Conservation (phyloP, 2,329 filamentous ascomycete species). For the Septoria linicola region DNA sequence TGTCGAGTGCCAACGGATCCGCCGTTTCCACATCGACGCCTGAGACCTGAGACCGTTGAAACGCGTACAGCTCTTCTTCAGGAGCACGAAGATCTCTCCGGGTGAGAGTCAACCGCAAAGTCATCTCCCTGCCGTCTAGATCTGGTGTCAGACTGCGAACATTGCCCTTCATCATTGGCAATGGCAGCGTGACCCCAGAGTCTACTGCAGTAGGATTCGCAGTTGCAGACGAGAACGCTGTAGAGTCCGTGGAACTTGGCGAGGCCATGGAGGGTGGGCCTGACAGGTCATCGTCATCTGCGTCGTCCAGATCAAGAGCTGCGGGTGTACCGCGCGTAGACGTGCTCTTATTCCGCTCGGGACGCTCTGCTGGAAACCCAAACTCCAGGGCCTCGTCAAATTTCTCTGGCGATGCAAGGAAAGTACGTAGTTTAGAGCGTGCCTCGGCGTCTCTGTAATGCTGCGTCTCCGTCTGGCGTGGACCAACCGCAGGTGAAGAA, state of each 20-base stretch:
- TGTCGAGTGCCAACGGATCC: slow-evolving; percentile 57
- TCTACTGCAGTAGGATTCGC: slow-evolving; percentile 38
- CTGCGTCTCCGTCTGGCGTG: slow-evolving; percentile 37
- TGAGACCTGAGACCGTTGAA: slow-evolving; percentile 28
- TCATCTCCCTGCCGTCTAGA: slow-evolving; percentile 71
- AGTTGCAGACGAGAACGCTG: neutral
- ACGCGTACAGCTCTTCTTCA: slow-evolving; percentile 68
- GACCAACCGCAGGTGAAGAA: slow-evolving; percentile 2
- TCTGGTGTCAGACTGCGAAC: slow-evolving; percentile 21
- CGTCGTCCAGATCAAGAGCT: neutral
- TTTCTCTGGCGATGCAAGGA: slow-evolving; percentile 84
- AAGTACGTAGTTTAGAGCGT: slow-evolving; percentile 78
- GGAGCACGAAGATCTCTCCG: slow-evolving; percentile 78
- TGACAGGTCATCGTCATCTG: neutral
- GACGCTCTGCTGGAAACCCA: slow-evolving; percentile 64
- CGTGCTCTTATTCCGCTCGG: neutral
- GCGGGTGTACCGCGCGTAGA: neutral
- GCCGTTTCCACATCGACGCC: slow-evolving; percentile 32
- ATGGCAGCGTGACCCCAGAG: slow-evolving; percentile 36
- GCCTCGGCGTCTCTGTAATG: slow-evolving; percentile 92
- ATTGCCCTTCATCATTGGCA: slow-evolving; percentile 11
- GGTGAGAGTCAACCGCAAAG: slow-evolving; percentile 91
- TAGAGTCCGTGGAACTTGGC: neutral
- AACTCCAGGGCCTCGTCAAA: slow-evolving; percentile 95
- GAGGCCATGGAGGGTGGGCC: neutral